A percentile compares a stretch with the other conserved stretches of the same genome.
Evolutionary conservation across 2,329 filamentous ascomycete genomes (phyloP).

Genomic region (Arachnomyces sp.): DNA sequence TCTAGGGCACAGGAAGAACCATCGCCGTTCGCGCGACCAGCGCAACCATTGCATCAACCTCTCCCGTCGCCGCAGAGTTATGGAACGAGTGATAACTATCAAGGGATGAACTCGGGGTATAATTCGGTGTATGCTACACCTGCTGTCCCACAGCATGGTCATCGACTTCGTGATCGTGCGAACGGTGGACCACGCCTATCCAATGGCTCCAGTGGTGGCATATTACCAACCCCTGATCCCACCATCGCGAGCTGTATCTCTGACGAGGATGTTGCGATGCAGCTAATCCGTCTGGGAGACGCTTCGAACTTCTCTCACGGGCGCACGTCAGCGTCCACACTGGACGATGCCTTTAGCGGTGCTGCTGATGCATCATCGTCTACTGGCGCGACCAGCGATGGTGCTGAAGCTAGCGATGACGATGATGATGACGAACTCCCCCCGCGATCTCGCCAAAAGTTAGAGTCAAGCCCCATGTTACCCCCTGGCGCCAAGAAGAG

Average conservation of each 20-base stretch:
- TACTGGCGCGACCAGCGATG: conserved; percentile 73
- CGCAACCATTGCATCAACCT: conserved; percentile 66
- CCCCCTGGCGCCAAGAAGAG: conserved; percentile 39
- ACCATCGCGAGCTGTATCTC: conserved; percentile 95
- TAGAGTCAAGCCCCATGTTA: conserved; percentile 35
- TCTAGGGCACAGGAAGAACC: conserved; percentile 61
- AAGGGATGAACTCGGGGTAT: conserved; percentile 23
- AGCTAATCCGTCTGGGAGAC: conserved; percentile 91
- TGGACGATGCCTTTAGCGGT: conserved; percentile 89
- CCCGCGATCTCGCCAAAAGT: conserved; percentile 33
- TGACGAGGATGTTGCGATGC: conserved; percentile 94
- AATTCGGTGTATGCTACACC: conserved; percentile 54
- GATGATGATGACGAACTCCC: conserved; percentile 47
- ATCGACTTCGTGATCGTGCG: conserved; percentile 58
- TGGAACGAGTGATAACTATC: conserved; percentile 40
- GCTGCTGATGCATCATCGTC: conserved; percentile 78
- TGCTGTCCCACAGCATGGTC: conserved; percentile 45
- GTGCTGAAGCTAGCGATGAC: conserved; percentile 53
- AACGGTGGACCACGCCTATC: conserved; percentile 33
- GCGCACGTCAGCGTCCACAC: conserved; percentile 82
- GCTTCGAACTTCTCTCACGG: conserved; percentile 90
- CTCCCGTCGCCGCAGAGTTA: conserved; percentile 81
- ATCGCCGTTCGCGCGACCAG: conserved; percentile 65
- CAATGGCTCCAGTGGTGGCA: conserved; percentile 39
- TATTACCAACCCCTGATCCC: conserved; percentile 90